Conservation (phyloP, 139 green algal species). For the Tetraselmis chui region DNA sequence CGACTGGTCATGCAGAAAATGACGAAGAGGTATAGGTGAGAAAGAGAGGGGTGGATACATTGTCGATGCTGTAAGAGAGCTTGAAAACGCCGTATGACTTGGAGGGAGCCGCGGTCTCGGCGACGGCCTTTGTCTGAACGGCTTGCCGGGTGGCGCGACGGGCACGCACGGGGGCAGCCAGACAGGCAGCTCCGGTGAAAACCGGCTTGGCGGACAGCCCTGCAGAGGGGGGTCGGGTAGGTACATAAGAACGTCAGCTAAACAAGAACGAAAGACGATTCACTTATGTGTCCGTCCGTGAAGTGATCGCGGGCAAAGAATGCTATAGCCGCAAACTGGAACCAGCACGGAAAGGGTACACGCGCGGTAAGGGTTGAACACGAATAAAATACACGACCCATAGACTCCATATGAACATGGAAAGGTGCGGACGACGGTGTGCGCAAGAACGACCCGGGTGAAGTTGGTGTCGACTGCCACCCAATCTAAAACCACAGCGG, state of each 20-base stretch:
- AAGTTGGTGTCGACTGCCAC: no score
- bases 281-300: background rate
- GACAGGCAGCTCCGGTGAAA: background rate
- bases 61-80: constrained; percentile 20
- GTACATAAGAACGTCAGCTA: no score
- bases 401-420: no score
- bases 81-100: constrained; percentile 26
- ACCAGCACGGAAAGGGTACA: background rate
- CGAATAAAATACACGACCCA: background rate
- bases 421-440: no score
- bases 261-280: background rate
- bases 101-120: background rate
- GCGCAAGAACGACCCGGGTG: no score
- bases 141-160: background rate
- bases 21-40: no score
- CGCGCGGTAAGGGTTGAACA: background rate
- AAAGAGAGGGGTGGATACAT: no score
- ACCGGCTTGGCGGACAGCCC: background rate
- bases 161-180: background rate
- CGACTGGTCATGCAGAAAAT: no score
- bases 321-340: background rate
- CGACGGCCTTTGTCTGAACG: background rate
- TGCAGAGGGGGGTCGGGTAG: no score
- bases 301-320: background rate
- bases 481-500: no score